phyloP scores from a whole-genome alignment of 345 rosid species.

The Camelina laxa region DNA sequence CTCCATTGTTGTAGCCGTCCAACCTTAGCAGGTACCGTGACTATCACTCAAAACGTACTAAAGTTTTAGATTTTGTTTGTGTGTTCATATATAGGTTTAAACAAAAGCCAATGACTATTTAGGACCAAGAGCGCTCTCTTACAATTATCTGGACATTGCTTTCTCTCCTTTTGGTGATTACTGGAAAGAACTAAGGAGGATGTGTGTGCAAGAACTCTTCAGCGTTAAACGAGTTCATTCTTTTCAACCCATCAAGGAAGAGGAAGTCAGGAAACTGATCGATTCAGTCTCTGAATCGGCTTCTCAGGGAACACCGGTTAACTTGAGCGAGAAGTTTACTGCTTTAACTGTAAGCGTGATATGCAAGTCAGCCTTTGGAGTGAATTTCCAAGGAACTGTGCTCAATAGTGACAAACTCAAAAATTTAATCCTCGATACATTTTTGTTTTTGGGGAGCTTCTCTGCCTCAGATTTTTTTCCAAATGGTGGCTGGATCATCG shows the following conservation, averaged over 20 bases:
- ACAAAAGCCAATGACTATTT: not conserved
- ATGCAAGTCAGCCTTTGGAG: constrained; percentile 55
- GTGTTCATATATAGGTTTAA: not conserved
- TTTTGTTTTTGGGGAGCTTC: constrained; percentile 44
- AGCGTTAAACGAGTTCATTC: constrained; percentile 42
- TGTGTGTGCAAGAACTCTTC: constrained; percentile 50
- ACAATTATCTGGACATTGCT: constrained; percentile 51
- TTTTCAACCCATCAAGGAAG: constrained; percentile 48
- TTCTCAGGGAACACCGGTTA: constrained; percentile 21
- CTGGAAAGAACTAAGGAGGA: constrained; percentile 55
- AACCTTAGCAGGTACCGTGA: constrained; percentile 14
- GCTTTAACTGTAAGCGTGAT: constrained; percentile 39
- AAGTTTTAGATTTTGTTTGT: not conserved
- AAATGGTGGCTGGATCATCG: constrained; percentile 48
- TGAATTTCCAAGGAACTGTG: constrained; percentile 45
- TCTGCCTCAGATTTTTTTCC: constrained; percentile 56
- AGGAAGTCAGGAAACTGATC: constrained; percentile 50
- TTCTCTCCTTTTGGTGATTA: constrained; percentile 51
- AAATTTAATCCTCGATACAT: constrained; percentile 41
- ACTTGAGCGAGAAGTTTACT: constrained; percentile 42
- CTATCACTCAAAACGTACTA: not conserved
- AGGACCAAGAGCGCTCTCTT: constrained; percentile 51
- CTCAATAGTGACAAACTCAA: constrained; percentile 39
- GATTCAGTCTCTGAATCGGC: constrained; percentile 35
- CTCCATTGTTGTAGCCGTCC: constrained; percentile 42